Conservation (phyloP, 176 grass and related monocot species). For the Luzula sylvatica region DNA sequence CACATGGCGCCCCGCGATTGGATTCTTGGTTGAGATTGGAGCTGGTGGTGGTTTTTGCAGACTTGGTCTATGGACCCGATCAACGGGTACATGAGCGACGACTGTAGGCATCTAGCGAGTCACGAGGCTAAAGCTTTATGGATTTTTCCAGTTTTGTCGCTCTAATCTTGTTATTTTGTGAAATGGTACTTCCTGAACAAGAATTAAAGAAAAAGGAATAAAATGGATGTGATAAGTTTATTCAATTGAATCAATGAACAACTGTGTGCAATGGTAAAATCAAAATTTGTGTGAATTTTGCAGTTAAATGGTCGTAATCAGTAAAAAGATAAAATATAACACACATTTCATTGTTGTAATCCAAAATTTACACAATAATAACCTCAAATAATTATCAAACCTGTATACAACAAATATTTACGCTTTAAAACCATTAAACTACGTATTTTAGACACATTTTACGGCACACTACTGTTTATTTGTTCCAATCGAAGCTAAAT, state of each 20-base stretch:
- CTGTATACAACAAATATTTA: no score
- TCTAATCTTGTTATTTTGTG: not conserved
- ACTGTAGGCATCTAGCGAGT: not conserved
- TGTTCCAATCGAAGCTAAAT: no score
- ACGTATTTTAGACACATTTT: no score
- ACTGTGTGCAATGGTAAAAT: no score
- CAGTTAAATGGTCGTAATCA: no score
- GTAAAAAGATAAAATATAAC: no score
- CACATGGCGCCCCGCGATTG: constrained; percentile 2
- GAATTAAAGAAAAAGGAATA: not conserved
- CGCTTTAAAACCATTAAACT: no score
- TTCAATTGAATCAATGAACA: not conserved
- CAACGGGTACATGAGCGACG: constrained; percentile 3
- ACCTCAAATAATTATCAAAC: no score
- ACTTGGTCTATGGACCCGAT: constrained; percentile 10
- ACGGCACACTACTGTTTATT: no score
- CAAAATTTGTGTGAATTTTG: no score
- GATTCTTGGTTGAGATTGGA: constrained; percentile 13
- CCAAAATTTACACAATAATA: no score
- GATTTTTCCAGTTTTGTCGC: not conserved
- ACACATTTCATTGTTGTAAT: no score
- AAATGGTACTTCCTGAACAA: not conserved
- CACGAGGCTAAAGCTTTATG: not conserved
- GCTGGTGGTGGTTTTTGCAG: constrained; percentile 14
- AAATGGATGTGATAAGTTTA: not conserved